Base-by-base conservation (phyloP, 345 rosid genomes). In the Hibiscus mutabilis region DNA sequence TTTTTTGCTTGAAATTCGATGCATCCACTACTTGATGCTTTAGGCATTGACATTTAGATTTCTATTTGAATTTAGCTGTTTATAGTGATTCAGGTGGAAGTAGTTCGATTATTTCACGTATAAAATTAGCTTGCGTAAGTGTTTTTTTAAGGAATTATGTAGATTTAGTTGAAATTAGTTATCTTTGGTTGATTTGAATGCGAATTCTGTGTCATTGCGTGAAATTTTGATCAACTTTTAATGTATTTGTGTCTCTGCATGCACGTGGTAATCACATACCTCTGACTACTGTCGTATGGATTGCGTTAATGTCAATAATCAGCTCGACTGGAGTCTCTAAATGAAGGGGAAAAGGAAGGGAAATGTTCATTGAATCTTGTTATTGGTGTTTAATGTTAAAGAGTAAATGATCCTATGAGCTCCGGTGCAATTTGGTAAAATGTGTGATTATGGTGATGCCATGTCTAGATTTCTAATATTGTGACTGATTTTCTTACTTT, bases 1-100 rank as follows among this genome's bases (percentile, higher is more conserved):
- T 77, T 25, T 55, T 57, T 31, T 0, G 11, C 6, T 10, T 18
- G 64, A 57, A 79, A 73, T 82, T 79, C 24, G 40, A n/a, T 56
- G 52, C 18, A 9, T 51, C 46, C 9, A 19, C 35, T 1, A 24
- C 19, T 53, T 2, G 6, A 13, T n/a, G 3, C 13, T 24, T 44
- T 33, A 40, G 1, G 31, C 35, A 29, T 58, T 64, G 40, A n/a
- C 57, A 40, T 35, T 61, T 3, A 40, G 3, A 65, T 52, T 66
- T 35, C 1, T 21, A 0, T 4, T 16, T 57, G 19, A 76, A 68
- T 70, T 75, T 59, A 56, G 69, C 24, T 59, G 61, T 59, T 49
- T 7, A 7, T n/a, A 6, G 35, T 9, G 12, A n/a, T 51, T 35
- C 61, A 14, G 19, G 61, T 44, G 16, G 51, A 60, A 21, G 6